These are phyloP conservation scores for Haemoproteus tartakovskyi DNA, from an alignment of 169 alveolate genomes.

Conservation along the genomic window DNA sequence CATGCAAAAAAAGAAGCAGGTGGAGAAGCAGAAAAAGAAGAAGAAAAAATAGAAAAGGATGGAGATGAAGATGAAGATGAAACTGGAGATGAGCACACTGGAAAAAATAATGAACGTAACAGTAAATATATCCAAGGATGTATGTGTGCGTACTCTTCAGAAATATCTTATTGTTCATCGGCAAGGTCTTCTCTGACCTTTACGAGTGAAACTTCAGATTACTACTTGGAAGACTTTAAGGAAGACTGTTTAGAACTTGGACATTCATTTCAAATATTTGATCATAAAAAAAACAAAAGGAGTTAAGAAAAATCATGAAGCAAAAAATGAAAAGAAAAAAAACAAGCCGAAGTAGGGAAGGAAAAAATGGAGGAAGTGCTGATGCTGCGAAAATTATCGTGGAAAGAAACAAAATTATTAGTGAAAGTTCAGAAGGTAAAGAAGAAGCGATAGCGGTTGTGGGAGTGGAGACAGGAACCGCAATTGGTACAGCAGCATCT, in stretches of 20 bases:
- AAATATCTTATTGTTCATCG: conserved; percentile 53
- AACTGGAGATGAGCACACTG: not conserved
- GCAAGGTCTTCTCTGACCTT: conserved; percentile 38
- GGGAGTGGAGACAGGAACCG: no score
- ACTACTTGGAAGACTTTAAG: conserved; percentile 11
- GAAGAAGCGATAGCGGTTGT: no score
- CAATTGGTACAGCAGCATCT: no score
- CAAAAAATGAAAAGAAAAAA: conserved; percentile 5
- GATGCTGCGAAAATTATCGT: no score
- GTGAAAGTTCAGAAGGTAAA: no score
- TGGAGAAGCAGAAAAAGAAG: not conserved
- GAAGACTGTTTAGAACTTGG: conserved; percentile 48
- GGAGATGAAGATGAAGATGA: not conserved
- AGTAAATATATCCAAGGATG: no score
- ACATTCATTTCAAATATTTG: conserved; percentile 19
- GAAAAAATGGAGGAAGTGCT: not conserved
- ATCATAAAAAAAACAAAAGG: conserved; percentile 41
- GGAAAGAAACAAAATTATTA: no score
- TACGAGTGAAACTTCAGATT: conserved; percentile 54
- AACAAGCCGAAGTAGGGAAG: conserved; percentile 12
- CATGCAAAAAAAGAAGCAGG: not conserved
- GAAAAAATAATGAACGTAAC: conserved; percentile 7
- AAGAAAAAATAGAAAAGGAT: not conserved
- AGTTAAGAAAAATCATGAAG: conserved; percentile 6
- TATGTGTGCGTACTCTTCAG: conserved; percentile 18